Base-by-base conservation (phyloP, 345 rosid species). In the Tarenaya hassleriana region DNA sequence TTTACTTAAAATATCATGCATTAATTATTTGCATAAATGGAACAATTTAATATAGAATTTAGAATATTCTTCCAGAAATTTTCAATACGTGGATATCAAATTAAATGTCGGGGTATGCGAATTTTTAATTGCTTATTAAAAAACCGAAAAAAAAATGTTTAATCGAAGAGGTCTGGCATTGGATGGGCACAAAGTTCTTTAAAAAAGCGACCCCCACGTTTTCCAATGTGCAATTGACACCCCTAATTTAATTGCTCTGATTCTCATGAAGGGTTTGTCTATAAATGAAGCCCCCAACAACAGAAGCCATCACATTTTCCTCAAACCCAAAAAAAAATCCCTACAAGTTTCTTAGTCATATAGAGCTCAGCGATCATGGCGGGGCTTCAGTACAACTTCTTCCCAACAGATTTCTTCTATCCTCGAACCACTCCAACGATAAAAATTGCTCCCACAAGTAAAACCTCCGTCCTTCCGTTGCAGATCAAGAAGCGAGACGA, bases 331-430 rank as follows among this genome's bases (percentile, higher is more conserved):
- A 55, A 49, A 48, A 41, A n/a, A 43, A 44, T 47, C 16, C 21
- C 21, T n/a, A 16, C 3, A 34, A 58, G 50, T 6, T 0, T 42
- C 29, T 24, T 24, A 24, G 5, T 24, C 29, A 2, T 24, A 2
- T 24, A 24, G 5, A 24, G 5, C 29, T 24, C 29, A 41, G 7
- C 16, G 13, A 13, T 19, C 20, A 74, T 75, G 79, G 79, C 79
- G 7, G 73, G 76, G 20, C 72, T 75, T 34, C 83, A 77, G 31
- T 77, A 72, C 55, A 60, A 69, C 44, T 77, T 77, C 33, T 77
- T 77, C 52, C 83, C 83, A 0, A 77, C 77, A 0, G 83, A 77
- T 56, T 71, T 73, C 68, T 77, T 54, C 44, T 77, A 77, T 58
- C 82, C 82, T 50, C 72, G 76, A 27, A 66, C 78, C 49, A 38